Base-by-base conservation (phyloP, 2,329 filamentous ascomycete genomes). In the Fusarium miscanthi region DNA sequence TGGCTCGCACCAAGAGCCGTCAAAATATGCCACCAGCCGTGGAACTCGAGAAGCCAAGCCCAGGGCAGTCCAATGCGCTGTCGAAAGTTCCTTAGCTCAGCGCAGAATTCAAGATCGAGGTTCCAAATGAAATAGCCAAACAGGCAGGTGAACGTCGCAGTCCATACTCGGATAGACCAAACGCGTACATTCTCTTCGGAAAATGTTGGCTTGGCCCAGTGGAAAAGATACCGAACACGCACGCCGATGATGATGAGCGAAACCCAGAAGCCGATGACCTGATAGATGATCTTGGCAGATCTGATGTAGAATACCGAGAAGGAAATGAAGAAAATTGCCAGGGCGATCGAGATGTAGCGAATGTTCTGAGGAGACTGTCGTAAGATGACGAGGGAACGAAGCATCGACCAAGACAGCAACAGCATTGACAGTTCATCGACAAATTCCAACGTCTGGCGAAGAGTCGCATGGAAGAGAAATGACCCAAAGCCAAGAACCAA, bases 1-100 rank as follows among this genome's bases (percentile, higher is more conserved):
- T 77, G 76, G 30, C 83, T 84, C 8, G 88, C 87, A 2, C 87
- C 85, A 25, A 88, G 80, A 1, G 87, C 89, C 0, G 89, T 91
- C 31, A 90, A 79, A 21, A 91, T 79, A 73, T 91, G 89, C 89
- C 89, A 91, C 89, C 88, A 91, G 2, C 88, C 89, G 74, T 91
- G 89, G 19, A 90, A 75, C 79, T 91, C 89, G 8, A 91, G 76
- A 1, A 88, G 38, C 78, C 87, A 89, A 4, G 85, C 86, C 84
- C 83, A 88, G 0, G 89, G 89, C 46, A 89, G 76, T 0, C 89
- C 88, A 5, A 90, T 71, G 0, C 59, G 70, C 12, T 80, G 79
- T 53, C 87, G 85, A 16, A 85, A 69, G 1, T 70, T 65, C 5
- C 87, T 85, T 30, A 91, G 80, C 65, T 84, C 76, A 0, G 78